These are phyloP conservation scores for Golubevia pallescens DNA, from an alignment of 1,284 basidiomycete species.

Conservation along the genomic window DNA sequence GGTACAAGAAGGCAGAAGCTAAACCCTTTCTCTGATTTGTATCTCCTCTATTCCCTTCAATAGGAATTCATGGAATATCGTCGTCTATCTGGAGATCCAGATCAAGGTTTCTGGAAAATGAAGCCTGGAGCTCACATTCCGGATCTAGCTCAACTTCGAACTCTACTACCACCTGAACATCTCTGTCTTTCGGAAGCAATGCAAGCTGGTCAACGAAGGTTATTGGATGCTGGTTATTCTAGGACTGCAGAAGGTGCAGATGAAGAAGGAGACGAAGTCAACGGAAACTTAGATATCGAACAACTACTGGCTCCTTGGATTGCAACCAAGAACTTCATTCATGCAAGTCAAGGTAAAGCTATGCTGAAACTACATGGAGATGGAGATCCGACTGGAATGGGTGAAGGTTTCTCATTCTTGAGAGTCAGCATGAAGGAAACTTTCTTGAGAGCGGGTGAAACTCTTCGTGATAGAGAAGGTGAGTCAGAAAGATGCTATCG, in stretches of 20 bases:
- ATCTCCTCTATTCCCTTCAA: neutral
- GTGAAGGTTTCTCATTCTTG: constrained; percentile 63
- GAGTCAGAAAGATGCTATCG: neutral
- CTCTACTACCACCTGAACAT: constrained; percentile 60
- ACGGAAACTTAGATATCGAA: constrained; percentile 55
- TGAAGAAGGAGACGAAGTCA: constrained; percentile 53
- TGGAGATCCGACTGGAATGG: constrained; percentile 58
- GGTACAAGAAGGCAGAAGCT: neutral
- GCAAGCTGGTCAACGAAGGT: constrained; percentile 61
- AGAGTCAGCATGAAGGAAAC: constrained; percentile 64
- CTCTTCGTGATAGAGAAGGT: constrained; percentile 6
- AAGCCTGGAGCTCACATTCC: constrained; percentile 54
- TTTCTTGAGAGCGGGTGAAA: constrained; percentile 58
- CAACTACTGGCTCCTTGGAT: constrained; percentile 63
- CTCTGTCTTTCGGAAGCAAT: constrained; percentile 59
- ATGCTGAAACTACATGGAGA: constrained; percentile 63
- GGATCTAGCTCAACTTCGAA: constrained; percentile 51
- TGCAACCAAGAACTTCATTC: constrained; percentile 62
- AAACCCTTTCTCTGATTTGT: neutral
- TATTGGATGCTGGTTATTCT: constrained; percentile 59
- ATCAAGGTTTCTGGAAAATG: constrained; percentile 63
- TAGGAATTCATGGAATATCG: neutral
- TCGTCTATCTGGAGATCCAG: constrained; percentile 34
- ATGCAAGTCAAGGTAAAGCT: constrained; percentile 61
- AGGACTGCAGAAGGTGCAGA: constrained; percentile 57